Base-by-base conservation (phyloP, 2,329 filamentous ascomycete species). In the Xylariomycetidae sp. region DNA sequence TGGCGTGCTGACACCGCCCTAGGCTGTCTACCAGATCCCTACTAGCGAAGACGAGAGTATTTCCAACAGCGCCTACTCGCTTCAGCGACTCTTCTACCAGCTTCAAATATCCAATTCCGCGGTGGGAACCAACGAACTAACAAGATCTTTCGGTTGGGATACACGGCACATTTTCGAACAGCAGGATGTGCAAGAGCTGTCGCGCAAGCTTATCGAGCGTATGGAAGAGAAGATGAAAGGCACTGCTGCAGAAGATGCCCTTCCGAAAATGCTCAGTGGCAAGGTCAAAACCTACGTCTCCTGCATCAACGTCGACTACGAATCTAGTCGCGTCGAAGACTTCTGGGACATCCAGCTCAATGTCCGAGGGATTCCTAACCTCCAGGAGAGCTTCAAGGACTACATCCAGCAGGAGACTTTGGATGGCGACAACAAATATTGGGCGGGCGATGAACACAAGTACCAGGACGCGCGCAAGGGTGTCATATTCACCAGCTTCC, bases 321-420 rank as follows among this genome's bases (percentile, higher is more conserved):
- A 96, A 65, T 95, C 88, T 15, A 95, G 89, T 42, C 78, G 90
- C 41, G 78, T 92, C 46, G 92, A 98, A 60, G 93, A 98, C 50
- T 98, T 95, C 59, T 98, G 92, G 92, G 92, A 98, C 57, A 86
- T 98, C 39, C 92, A 98, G 58, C 76, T 98, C 48, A 98, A 96
- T 47, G 93, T 98, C 31, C 84, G 85, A 43, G 89, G 88, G 19
- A 95, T 95, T 70, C 88, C 86, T 64, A 90, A 85, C 41, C 68
- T 98, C 19, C 82, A 94, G 43, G 88, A 93, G 51, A 96, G 90
- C 55, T 96, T 98, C 68, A 81, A 81, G 55, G 89, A 96, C 60
- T 98, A 98, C 57, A 82, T 98, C 48, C 82, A 94, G 53, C 90
- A 95, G 22, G 92, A 98, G 61, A 94, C 89, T 20, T 82, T 98